Evolutionary conservation across 177 flowering plant genomes (phyloP), one percentile per base, ranked within the genome.

Genomic region (Vitis hybrid): DNA sequence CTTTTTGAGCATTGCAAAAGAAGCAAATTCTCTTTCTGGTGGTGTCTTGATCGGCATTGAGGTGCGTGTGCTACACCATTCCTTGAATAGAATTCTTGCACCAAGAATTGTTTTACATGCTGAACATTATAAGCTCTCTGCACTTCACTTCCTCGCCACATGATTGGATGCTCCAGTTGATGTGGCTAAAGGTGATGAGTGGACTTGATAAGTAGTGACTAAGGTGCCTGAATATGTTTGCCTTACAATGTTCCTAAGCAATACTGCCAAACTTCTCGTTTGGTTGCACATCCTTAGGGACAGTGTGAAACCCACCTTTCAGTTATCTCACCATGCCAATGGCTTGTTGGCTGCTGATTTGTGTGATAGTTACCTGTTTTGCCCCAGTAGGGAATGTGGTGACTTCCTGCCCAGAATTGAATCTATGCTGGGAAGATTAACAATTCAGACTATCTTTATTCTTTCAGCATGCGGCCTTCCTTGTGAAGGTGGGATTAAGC

Each of bases 391-490:
- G n/a, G 17, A 15, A 13, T 54, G 56, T 12, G 56, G 56, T 54
- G 15, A 54, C 56, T 54, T 54, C 17, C 7, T 17, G 17, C 56
- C 56, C 56, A 12, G 56, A 14, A 8, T 58, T 3, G 17, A 56
- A n/a, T 40, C 32, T 45, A 56, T 17, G 52, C 17, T 60, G 8
- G 6, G 14, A 15, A 66, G 23, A 17, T 19, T 40, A 9, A 7
- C 18, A 15, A 17, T 9, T 56, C 0, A 52, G 10, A 14, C 52
- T 60, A 17, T 67, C 10, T 52, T 50, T 30, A 55, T 70, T 54
- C 40, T 70, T 71, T 82, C 90, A 89, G 99, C 67, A 93, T 82
- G 99, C 97, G 54, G 85, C 83, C 15, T 96, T 83, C 75, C 97
- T 93, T 54, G 93, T 89, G 75, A 72, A 87, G 34, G 81, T 75